These are phyloP conservation scores for Diaporthe eres DNA, from an alignment of 2,329 filamentous ascomycete genomes.

Conservation along the genomic window DNA sequence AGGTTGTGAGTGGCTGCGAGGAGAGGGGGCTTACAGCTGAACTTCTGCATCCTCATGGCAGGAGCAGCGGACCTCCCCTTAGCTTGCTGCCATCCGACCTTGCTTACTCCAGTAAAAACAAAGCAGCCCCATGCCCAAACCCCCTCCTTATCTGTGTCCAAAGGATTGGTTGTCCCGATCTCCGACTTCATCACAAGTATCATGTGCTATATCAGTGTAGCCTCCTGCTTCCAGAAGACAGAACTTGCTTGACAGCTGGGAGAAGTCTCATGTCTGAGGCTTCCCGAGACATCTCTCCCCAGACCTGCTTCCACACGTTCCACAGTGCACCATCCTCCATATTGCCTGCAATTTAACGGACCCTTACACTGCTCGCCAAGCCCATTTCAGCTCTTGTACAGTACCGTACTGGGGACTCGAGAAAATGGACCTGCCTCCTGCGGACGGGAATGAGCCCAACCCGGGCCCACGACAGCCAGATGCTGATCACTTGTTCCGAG, in stretches of 20 bases:
- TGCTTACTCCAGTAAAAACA: background rate
- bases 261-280: constrained; percentile 34
- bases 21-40: background rate
- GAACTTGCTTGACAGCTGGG: constrained; percentile 22
- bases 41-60: background rate
- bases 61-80: background rate
- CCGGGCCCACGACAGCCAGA: background rate
- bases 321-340: constrained; percentile 36
- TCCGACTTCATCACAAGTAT: constrained; percentile 14
- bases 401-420: background rate
- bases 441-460: background rate
- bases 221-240: background rate
- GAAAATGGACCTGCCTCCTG: constrained; percentile 22
- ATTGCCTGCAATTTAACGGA: constrained; percentile 33
- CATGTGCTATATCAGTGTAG: constrained; percentile 22
- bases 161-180: constrained; percentile 14
- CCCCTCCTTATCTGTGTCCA: constrained; percentile 21
- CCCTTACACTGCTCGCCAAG: constrained; percentile 5
- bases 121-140: background rate
- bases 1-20: background rate
- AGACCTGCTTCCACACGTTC: constrained; percentile 15
- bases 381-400: background rate
- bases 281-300: constrained; percentile 27
- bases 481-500: constrained; percentile 29
- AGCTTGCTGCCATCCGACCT: background rate